Conservation (phyloP, 1,139 yeast genomes). For the Diutina siamensis region DNA sequence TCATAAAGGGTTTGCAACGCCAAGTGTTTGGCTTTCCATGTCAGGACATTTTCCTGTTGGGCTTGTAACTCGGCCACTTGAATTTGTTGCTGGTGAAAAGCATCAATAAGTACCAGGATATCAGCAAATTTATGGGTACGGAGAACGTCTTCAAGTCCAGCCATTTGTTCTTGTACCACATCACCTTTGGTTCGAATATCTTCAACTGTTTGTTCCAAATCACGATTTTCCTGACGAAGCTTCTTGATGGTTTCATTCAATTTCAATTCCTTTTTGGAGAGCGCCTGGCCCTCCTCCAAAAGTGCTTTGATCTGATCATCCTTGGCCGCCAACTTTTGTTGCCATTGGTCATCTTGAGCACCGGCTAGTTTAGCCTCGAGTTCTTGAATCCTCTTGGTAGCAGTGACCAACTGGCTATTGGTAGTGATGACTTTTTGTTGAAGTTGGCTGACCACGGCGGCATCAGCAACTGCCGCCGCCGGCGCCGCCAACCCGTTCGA, state of each 20-base stretch:
- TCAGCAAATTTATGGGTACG: constrained; percentile 18
- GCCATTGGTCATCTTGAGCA: neutral
- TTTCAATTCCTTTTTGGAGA: constrained; percentile 65
- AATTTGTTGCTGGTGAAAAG: constrained; percentile 10
- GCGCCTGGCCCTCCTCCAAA: constrained; percentile 66
- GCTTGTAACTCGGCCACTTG: constrained; percentile 11
- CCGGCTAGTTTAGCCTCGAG: neutral
- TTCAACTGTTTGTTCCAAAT: constrained; percentile 26
- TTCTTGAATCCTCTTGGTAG: neutral
- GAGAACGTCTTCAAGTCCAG: constrained; percentile 23
- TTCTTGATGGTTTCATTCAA: constrained; percentile 57
- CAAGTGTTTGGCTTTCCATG: constrained; percentile 29
- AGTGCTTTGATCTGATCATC: constrained; percentile 49
- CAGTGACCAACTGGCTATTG: neutral
- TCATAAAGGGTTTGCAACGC: constrained; percentile 24
- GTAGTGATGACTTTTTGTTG: neutral
- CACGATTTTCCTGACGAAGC: constrained; percentile 39
- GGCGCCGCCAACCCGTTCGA: too few species aligned
- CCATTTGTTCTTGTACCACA: constrained; percentile 18
- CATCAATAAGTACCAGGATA: constrained; percentile 17
- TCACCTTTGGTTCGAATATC: constrained; percentile 24
- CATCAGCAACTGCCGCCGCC: neutral
- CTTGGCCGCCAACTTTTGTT: constrained; percentile 20
- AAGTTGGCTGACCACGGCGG: neutral
- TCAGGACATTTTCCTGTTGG: constrained; percentile 14